A percentile compares a stretch with the other conserved stretches of the same genome.
Evolutionary conservation across 495 filamentous ascomycete genomes (phyloP).

Genomic region (Lepidopterella palustris): DNA sequence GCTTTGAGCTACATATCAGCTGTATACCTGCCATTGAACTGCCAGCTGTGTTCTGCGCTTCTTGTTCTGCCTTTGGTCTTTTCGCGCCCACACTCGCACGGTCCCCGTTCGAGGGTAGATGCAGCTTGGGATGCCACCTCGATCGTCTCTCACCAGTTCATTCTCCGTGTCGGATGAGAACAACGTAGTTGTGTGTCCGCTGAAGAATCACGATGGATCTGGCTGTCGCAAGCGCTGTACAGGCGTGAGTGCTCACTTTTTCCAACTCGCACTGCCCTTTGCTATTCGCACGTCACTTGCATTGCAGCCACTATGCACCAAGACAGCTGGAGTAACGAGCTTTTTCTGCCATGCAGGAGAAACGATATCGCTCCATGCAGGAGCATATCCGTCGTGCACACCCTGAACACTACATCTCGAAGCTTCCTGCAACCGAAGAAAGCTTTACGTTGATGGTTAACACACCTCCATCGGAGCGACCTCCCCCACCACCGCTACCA

Average conservation of each 20-base stretch:
- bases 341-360: slow-evolving; percentile 57
- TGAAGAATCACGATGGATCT: slow-evolving; percentile 93
- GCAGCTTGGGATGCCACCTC: slow-evolving; percentile 63
- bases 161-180: slow-evolving; percentile 88
- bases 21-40: slow-evolving; percentile 20
- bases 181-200: slow-evolving; percentile 94
- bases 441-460: slow-evolving; percentile 95
- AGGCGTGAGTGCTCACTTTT: slow-evolving; percentile 60
- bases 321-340: slow-evolving; percentile 7
- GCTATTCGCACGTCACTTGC: slow-evolving; percentile 12
- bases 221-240: slow-evolving; percentile 96
- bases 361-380: slow-evolving; percentile 97
- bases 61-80: neutral
- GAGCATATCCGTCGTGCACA: slow-evolving; percentile 98
- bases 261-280: slow-evolving; percentile 2
- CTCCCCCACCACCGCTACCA: slow-evolving; percentile 47
- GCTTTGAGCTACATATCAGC: slow-evolving; percentile 5
- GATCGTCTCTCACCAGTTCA: slow-evolving; percentile 78
- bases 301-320: slow-evolving; percentile 8
- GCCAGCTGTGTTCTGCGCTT: slow-evolving; percentile 1
- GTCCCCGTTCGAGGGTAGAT: slow-evolving; percentile 37
- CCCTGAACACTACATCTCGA: slow-evolving; percentile 95
- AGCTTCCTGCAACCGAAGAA: slow-evolving; percentile 97
- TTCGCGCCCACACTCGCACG: slow-evolving; percentile 11
- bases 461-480: slow-evolving; percentile 75